Evolutionary conservation across 176 grass and related monocot genomes (phyloP), one percentile per base, ranked within the genome.

Genomic region (Oropetium thomaeum): DNA sequence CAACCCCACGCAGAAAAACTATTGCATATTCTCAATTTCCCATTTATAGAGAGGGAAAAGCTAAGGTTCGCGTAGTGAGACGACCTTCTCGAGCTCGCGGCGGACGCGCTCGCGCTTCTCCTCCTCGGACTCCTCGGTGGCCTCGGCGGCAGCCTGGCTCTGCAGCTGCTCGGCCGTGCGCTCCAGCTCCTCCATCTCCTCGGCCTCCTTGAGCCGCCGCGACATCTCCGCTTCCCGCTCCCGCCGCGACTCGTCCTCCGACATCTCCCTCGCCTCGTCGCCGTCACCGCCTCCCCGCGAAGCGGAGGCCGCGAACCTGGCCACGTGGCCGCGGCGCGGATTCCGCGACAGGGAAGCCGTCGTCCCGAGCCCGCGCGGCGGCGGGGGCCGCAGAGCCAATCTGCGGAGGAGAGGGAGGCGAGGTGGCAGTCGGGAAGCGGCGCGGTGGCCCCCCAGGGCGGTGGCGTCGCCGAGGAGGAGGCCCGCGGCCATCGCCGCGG

Each of bases 121-220:
- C 63, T 94, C 96, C 74, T 94, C 96, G 20, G 91, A 84, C 72
- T 98, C 96, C 35, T 91, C 73, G 45, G 27, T n/a, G 1, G 40
- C 81, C 28, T 85, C 88, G 29, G 77, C 83, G 67, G 76, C 68
- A 47, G 80, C 91, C 53, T 83, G 79, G 35, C 78, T 89, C 28
- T 92, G 88, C 70, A 98, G 78, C 71, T 94, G 76, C 88, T 91
- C 96, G 3, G 96, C 96, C 2, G 76, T 74, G 62, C 90, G 88
- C 84, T 98, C 96, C 35, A 98, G 79, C 84, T 98, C 96, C 82
- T 92, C 81, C 91, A 88, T 94, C 84, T 92, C 96, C 82, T 98
- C 96, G 69, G 90, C 79, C 61, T 98, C 96, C 60, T 92, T 98
- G 2, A 89, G 47, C 38, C 81, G 81, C 35, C 81, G 82, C 28